phyloP scores from a whole-genome alignment of 495 filamentous ascomycete species.

The Ramalina intermedia region DNA sequence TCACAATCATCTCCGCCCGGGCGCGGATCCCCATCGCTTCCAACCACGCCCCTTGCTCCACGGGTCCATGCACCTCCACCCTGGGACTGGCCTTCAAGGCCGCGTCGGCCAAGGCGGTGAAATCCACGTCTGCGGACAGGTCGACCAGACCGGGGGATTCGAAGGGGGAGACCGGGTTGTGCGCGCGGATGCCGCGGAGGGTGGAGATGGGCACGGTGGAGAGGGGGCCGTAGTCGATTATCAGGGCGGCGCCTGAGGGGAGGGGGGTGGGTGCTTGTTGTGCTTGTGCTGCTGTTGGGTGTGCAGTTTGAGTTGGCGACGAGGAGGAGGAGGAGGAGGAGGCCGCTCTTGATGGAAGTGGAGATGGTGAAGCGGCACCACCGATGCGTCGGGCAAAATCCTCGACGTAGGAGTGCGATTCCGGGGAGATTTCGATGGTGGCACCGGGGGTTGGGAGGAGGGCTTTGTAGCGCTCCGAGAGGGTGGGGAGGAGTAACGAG shows the following conservation, averaged over 20 bases:
- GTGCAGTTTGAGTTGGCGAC: neutral
- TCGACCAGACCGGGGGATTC: constrained; percentile 65
- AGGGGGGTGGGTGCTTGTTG: constrained; percentile 28
- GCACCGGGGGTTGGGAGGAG: constrained; percentile 48
- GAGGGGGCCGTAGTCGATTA: constrained; percentile 83
- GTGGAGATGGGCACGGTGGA: constrained; percentile 71
- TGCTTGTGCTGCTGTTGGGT: neutral
- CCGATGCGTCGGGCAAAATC: constrained; percentile 76
- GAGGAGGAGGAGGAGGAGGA: neutral
- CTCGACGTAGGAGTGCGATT: constrained; percentile 60
- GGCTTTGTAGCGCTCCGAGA: constrained; percentile 65
- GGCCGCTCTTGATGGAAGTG: neutral
- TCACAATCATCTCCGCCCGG: constrained; percentile 53
- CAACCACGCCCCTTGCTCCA: constrained; percentile 73
- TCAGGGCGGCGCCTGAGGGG: constrained; percentile 71
- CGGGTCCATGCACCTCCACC: constrained; percentile 85
- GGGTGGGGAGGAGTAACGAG: constrained; percentile 67
- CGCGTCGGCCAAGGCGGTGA: constrained; percentile 66
- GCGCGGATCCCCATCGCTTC: constrained; percentile 64
- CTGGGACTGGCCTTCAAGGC: constrained; percentile 57
- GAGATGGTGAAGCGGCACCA: constrained; percentile 23
- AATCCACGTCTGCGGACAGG: constrained; percentile 84
- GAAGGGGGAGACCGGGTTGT: constrained; percentile 63
- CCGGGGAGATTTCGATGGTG: constrained; percentile 79
- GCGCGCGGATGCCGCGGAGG: constrained; percentile 68